Base-by-base conservation (phyloP, 352 stramenopile genomes). In the Pythium aristosporum region DNA sequence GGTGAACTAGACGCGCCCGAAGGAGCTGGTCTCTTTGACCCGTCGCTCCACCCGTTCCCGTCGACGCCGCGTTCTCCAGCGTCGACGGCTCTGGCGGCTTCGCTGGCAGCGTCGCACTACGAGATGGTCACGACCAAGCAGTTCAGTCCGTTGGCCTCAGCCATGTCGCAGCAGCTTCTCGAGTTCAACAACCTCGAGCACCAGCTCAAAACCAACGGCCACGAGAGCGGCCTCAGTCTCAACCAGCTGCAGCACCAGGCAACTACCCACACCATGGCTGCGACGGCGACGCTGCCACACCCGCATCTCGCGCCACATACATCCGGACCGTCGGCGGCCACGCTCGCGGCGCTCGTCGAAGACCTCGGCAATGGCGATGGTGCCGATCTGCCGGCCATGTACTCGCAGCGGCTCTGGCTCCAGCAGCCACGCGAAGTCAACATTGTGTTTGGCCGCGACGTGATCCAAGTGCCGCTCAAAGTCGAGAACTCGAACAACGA, bases 391-490 rank as follows among this genome's bases (percentile, higher is more conserved):
- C 55, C 56, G 18, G 49, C 63, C 8, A 47, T 65, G 56, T 70
- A 66, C 50, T 30, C 58, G 20, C 58, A 65, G 44, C 66, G 49
- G 1, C 41, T 65, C n/a, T 61, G 63, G 66, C 43, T 53, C 34
- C 8, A 39, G 66, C 50, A 68, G 49, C 52, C 55, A 18, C 61
- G 52, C 44, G 67, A 74, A 23, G 47, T 64, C 34, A 74, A 71
- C 69, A 72, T 91, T 48, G 67, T 89, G 20, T 92, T 78, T 65
- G 80, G 83, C 6, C 79, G 71, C 49, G 85, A 91, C 64, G 75
- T 91, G 58, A 88, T 91, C 58, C 83, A 92, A 64, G 81, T 92
- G 66, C 83, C 83, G 43, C 72, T 92, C 34, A 80, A 82, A 57
- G 63, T 77, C 39, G 64, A 65, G 1, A 54, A 68, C 37, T 65